Conservation (phyloP, 257 asterid species). For the Echium plantagineum region DNA sequence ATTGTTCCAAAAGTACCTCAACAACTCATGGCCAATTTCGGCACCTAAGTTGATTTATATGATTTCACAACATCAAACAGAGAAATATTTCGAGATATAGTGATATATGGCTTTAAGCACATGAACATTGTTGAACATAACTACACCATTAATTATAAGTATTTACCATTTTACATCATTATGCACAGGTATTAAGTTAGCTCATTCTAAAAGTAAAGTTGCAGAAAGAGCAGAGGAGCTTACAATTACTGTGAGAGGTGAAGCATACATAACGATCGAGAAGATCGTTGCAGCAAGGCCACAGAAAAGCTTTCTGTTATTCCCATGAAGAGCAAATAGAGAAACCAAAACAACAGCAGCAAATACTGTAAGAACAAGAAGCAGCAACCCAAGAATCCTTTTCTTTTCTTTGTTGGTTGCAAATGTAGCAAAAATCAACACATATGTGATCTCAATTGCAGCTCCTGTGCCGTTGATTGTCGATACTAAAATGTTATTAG, state of each 20-base stretch:
- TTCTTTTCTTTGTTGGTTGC: slow-evolving; percentile 51
- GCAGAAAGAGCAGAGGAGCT: slow-evolving; percentile 8
- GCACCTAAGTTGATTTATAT: too few species aligned
- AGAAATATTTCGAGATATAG: too few species aligned
- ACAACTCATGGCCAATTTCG: too few species aligned
- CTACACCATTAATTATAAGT: too few species aligned
- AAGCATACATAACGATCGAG: slow-evolving; percentile 81
- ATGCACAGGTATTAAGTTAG: not conserved
- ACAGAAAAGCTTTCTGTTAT: slow-evolving; percentile 47
- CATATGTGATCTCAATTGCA: slow-evolving; percentile 44
- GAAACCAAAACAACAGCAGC: slow-evolving; percentile 45
- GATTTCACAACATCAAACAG: too few species aligned
- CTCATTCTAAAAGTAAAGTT: not conserved
- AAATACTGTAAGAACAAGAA: slow-evolving; percentile 32
- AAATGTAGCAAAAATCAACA: slow-evolving; percentile 39
- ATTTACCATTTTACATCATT: too few species aligned
- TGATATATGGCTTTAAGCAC: too few species aligned
- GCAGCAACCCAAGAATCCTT: slow-evolving; percentile 40
- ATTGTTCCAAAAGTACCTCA: too few species aligned
- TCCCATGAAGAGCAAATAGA: slow-evolving; percentile 54
- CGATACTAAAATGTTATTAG: slow-evolving; percentile 61
- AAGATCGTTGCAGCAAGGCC: slow-evolving; percentile 68
- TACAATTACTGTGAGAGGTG: slow-evolving; percentile 70
- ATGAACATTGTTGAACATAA: too few species aligned
- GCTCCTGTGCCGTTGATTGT: slow-evolving; percentile 76